Conservation (phyloP, 2,329 filamentous ascomycete genomes). For the Aspergillus sp. region DNA sequence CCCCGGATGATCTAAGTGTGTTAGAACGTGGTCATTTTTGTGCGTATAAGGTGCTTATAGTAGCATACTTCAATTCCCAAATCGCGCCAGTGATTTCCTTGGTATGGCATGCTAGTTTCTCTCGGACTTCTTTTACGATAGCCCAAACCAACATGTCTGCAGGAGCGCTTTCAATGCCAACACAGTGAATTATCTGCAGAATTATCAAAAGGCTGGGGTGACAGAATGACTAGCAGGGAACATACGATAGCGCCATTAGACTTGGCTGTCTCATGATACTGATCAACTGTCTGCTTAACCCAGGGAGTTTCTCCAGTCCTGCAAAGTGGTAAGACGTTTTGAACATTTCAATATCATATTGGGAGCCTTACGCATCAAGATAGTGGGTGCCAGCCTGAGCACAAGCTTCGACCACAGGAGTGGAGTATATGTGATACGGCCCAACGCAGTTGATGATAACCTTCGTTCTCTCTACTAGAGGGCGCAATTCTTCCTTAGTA, state of each 20-base stretch:
- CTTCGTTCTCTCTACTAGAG: conserved; percentile 55
- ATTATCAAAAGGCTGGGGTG: neutral
- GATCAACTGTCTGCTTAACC: conserved; percentile 61
- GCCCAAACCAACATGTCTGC: conserved; percentile 56
- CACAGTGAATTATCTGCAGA: conserved; percentile 57
- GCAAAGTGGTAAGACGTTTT: neutral
- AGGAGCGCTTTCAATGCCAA: conserved; percentile 62
- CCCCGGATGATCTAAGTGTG: conserved; percentile 35
- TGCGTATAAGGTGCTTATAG: conserved; percentile 11
- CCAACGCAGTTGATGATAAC: conserved; percentile 63
- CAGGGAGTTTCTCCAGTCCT: conserved; percentile 65
- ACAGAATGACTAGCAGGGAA: neutral
- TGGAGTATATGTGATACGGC: conserved; percentile 65
- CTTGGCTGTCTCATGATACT: conserved; percentile 61
- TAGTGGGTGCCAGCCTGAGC: conserved; percentile 67
- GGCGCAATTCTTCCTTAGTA: conserved; percentile 50
- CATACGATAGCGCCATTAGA: conserved; percentile 60
- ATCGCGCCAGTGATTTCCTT: conserved; percentile 54
- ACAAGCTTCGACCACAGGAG: conserved; percentile 64
- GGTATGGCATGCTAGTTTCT: conserved; percentile 51
- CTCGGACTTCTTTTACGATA: conserved; percentile 54
- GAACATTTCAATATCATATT: neutral
- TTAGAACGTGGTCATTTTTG: conserved; percentile 9
- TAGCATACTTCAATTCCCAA: conserved; percentile 52
- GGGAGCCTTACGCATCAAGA: conserved; percentile 55